A percentile compares a stretch with the other conserved stretches of the same genome.
These are phyloP conservation scores for Dactylella cylindrospora DNA, from an alignment of 2,329 filamentous ascomycete species.

Conservation along the genomic window DNA sequence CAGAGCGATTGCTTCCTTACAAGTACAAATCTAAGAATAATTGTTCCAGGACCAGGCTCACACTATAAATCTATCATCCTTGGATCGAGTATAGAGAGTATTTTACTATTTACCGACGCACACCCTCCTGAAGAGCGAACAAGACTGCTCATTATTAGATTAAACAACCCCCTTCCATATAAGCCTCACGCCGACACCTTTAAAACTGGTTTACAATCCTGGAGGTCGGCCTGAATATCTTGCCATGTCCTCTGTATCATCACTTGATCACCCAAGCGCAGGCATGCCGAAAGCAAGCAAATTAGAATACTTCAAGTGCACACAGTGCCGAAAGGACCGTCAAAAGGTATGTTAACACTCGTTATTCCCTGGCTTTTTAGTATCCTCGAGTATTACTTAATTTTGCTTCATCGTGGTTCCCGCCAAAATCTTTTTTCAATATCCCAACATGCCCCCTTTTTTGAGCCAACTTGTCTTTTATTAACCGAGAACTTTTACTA, in stretches of 20 bases:
- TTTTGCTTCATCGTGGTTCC: constrained; percentile 8
- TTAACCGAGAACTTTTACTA: constrained; percentile 29
- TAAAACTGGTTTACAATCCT: too few species aligned
- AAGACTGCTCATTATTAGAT: constrained; percentile 8
- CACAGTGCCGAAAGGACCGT: constrained; percentile 40
- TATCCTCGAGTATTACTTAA: too few species aligned
- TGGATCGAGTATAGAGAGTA: background rate
- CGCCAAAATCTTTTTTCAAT: constrained; percentile 23
- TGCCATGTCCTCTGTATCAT: constrained; percentile 27
- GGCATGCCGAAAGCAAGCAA: constrained; percentile 42
- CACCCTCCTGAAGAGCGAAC: constrained; percentile 12
- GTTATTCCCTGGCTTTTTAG: background rate
- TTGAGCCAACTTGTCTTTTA: constrained; percentile 22
- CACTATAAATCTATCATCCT: too few species aligned
- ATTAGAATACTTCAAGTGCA: constrained; percentile 42
- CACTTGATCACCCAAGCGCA: constrained; percentile 19
- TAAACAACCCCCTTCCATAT: too few species aligned
- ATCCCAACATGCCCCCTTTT: constrained; percentile 37
- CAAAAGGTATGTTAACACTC: constrained; percentile 30
- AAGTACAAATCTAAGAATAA: constrained; percentile 9
- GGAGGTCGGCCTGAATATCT: constrained; percentile 1
- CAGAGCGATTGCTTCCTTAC: constrained; percentile 2
- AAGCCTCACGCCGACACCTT: too few species aligned
- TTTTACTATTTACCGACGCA: too few species aligned
- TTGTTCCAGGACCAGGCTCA: too few species aligned